A percentile compares a stretch with the other conserved stretches of the same genome.
These are phyloP conservation scores for Nitzschia sp. DNA, from an alignment of 108 stramenopile species.

Conservation along the genomic window DNA sequence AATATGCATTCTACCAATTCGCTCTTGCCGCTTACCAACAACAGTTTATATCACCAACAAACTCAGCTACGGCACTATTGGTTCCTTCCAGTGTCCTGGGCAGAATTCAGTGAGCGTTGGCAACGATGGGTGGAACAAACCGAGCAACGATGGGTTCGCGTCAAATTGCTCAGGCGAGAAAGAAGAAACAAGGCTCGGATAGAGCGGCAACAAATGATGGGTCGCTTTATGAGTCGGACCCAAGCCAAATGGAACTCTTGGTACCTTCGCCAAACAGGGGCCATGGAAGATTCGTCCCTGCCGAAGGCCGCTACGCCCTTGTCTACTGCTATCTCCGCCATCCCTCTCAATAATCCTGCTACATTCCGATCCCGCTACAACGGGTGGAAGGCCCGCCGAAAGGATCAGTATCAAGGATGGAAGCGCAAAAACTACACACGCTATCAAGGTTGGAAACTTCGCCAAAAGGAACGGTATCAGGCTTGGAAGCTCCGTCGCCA, in stretches of 20 bases:
- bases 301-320: no score
- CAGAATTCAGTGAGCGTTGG: slow-evolving; percentile 32
- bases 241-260: slow-evolving; percentile 6
- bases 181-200: neutral
- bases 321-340: neutral
- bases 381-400: slow-evolving; percentile 15
- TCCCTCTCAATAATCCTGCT: neutral
- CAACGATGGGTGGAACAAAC: slow-evolving; percentile 32
- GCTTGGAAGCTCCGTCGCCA: slow-evolving; percentile 10
- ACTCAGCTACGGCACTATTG: slow-evolving; percentile 23
- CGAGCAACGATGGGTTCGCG: slow-evolving; percentile 27
- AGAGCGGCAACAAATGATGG: neutral
- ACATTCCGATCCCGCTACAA: slow-evolving; percentile 1
- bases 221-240: neutral
- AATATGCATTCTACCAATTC: no score
- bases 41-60: neutral
- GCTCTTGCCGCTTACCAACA: no score
- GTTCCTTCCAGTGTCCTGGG: slow-evolving; percentile 37
- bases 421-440: slow-evolving; percentile 20
- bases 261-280: slow-evolving; percentile 3
- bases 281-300: neutral
- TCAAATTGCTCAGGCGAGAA: slow-evolving; percentile 17
- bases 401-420: slow-evolving; percentile 27
- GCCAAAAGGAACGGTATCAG: slow-evolving; percentile 18
- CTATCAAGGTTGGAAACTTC: slow-evolving; percentile 26